Conservation (phyloP, 306 rosid genomes). For the Purshia tridentata region DNA sequence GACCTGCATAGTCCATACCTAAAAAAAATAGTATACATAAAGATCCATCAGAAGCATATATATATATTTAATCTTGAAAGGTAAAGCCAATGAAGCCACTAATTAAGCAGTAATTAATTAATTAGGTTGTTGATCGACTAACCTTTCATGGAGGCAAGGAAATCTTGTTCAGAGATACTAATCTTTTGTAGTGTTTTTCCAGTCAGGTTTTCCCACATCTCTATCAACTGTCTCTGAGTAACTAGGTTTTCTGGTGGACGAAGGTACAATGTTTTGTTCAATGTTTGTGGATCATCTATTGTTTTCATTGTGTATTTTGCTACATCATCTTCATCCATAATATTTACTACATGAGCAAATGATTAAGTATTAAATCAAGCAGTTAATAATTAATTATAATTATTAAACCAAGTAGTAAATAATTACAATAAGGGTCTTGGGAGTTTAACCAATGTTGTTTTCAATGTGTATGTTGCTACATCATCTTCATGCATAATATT, state of each 20-base stretch:
- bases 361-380: not conserved
- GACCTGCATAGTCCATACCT: constrained; percentile 44
- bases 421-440: too few relatives aligned
- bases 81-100: too few relatives aligned
- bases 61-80: too few relatives aligned
- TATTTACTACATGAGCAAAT: constrained; percentile 37
- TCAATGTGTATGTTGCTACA: constrained; percentile 64
- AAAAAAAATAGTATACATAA: too few relatives aligned
- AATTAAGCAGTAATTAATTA: too few relatives aligned
- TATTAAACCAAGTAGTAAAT: not conserved
- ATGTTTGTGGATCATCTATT: constrained; percentile 61
- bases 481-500: constrained; percentile 76
- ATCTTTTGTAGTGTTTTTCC: constrained; percentile 50
- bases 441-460: constrained; percentile 8
- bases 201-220: constrained; percentile 55
- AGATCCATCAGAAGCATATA: too few relatives aligned
- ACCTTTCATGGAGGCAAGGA: constrained; percentile 51
- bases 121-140: too few relatives aligned
- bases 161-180: constrained; percentile 46
- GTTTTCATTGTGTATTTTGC: constrained; percentile 61
- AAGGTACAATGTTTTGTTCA: constrained; percentile 61
- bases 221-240: constrained; percentile 64
- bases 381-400: not conserved
- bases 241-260: constrained; percentile 61
- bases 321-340: constrained; percentile 78